A percentile compares a stretch with the other conserved stretches of the same genome.
Evolutionary conservation across 139 green algal species (phyloP).

Genomic region (Mesostigma viride): DNA sequence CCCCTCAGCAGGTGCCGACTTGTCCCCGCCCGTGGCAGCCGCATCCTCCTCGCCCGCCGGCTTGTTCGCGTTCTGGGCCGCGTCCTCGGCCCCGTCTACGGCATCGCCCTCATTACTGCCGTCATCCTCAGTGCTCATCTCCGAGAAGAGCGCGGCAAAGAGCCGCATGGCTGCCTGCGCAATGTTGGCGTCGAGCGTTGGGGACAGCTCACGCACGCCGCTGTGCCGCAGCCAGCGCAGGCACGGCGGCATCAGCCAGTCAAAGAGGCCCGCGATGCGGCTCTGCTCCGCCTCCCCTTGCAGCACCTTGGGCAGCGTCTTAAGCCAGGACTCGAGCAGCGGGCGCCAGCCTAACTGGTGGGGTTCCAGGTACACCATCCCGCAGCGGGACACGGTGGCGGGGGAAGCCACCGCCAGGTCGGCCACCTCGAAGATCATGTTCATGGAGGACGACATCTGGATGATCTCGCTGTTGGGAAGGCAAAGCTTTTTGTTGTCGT

Average conservation of each 20-base stretch:
- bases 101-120: too few species aligned
- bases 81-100: constrained; percentile 30
- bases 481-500: constrained; percentile 62
- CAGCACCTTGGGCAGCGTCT: constrained; percentile 18
- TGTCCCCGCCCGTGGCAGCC: too few species aligned
- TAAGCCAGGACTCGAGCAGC: constrained; percentile 15
- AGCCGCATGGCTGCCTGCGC: constrained; percentile 45
- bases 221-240: constrained; percentile 23
- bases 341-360: constrained; percentile 28
- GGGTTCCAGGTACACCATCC: constrained; percentile 35
- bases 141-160: constrained; percentile 31
- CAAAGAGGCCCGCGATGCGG: constrained; percentile 18
- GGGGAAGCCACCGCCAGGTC: constrained; percentile 37
- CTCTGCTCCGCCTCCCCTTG: neutral
- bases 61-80: constrained; percentile 36
- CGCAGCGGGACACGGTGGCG: constrained; percentile 29
- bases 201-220: constrained; percentile 38
- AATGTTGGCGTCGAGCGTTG: constrained; percentile 50
- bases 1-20: too few species aligned
- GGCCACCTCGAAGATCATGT: constrained; percentile 46
- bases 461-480: constrained; percentile 73
- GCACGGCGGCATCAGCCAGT: constrained; percentile 28
- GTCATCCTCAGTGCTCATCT: constrained; percentile 24
- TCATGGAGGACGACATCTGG: constrained; percentile 50
- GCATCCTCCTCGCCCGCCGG: too few species aligned